Evolutionary conservation across 2,329 filamentous ascomycete species (phyloP).

Genomic region (Annulohypoxylon truncatum): DNA sequence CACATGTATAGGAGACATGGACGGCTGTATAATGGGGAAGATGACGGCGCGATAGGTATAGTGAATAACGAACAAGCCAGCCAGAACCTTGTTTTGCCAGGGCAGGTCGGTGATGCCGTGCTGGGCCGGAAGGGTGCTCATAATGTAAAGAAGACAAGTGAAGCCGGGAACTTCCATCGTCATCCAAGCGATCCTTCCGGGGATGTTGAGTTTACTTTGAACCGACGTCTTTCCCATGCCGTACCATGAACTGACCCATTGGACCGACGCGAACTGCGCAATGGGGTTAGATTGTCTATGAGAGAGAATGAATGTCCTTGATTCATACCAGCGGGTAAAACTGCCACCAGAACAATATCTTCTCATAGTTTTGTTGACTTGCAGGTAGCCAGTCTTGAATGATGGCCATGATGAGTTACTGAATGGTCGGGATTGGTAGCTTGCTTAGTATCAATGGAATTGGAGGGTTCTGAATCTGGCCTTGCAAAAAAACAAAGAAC

Average conservation of each 20-base stretch:
- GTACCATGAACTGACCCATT: constrained; percentile 85
- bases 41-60: constrained; percentile 91
- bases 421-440: background rate
- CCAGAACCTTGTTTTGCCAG: constrained; percentile 82
- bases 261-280: constrained; percentile 73
- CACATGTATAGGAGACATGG: constrained; percentile 89
- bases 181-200: constrained; percentile 87
- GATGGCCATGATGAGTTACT: constrained; percentile 55
- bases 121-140: constrained; percentile 73
- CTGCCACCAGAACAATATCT: constrained; percentile 64
- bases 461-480: constrained; percentile 3
- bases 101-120: constrained; percentile 71
- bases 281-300: constrained; percentile 13
- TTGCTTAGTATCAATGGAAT: background rate
- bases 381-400: constrained; percentile 68
- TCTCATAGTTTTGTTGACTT: constrained; percentile 67
- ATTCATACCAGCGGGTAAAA: constrained; percentile 64
- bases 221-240: constrained; percentile 93
- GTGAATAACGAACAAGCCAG: constrained; percentile 79
- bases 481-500: constrained; percentile 8
- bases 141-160: constrained; percentile 80
- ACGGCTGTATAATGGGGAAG: constrained; percentile 84
- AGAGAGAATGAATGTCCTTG: background rate
- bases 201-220: constrained; percentile 80
- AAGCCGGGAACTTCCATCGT: constrained; percentile 88